Percentiles rank a stretch among this genome's conserved stretches.
These are phyloP conservation scores for Cyberlindnera galapagoensis DNA, from an alignment of 805 yeast species.

Conservation along the genomic window DNA sequence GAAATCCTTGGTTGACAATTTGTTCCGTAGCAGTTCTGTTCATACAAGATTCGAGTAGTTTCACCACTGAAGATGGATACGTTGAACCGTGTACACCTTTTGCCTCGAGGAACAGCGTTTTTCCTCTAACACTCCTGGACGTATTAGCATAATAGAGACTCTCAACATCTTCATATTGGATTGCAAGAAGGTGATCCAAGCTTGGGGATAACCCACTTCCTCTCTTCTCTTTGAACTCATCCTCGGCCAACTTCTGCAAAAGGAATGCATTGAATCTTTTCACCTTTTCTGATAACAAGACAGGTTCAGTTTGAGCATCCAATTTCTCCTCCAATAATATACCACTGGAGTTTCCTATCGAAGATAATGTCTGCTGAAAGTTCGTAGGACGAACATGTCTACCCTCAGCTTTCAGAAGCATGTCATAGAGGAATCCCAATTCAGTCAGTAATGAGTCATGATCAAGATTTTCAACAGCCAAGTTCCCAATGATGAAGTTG, in stretches of 20 bases:
- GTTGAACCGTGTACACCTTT: too few relatives aligned
- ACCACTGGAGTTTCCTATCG: conserved; percentile 42
- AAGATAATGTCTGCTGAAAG: conserved; percentile 50
- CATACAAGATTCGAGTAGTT: conserved; percentile 58
- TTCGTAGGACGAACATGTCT: conserved; percentile 77
- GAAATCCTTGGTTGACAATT: not conserved
- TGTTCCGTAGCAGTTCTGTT: conserved; percentile 30
- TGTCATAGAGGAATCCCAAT: conserved; percentile 83
- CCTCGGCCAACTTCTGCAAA: conserved; percentile 43
- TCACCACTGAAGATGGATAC: conserved; percentile 35
- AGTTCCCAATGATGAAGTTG: conserved; percentile 50
- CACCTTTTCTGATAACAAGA: conserved; percentile 25
- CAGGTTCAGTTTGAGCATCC: conserved; percentile 1
- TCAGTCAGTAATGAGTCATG: conserved; percentile 60
- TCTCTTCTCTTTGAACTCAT: conserved; percentile 30
- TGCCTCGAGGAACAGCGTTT: conserved; percentile 13
- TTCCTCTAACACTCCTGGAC: not conserved
- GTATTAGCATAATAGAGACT: not conserved
- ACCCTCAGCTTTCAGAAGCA: conserved; percentile 79
- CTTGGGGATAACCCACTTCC: not conserved
- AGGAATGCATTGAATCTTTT: conserved; percentile 56
- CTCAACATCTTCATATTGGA: not conserved
- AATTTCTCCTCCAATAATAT: conserved; percentile 49
- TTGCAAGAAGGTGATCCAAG: conserved; percentile 1
- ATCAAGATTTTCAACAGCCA: conserved; percentile 47